Base-by-base conservation (phyloP, 2,329 filamentous ascomycete species). In the Colletotrichum phormii region DNA sequence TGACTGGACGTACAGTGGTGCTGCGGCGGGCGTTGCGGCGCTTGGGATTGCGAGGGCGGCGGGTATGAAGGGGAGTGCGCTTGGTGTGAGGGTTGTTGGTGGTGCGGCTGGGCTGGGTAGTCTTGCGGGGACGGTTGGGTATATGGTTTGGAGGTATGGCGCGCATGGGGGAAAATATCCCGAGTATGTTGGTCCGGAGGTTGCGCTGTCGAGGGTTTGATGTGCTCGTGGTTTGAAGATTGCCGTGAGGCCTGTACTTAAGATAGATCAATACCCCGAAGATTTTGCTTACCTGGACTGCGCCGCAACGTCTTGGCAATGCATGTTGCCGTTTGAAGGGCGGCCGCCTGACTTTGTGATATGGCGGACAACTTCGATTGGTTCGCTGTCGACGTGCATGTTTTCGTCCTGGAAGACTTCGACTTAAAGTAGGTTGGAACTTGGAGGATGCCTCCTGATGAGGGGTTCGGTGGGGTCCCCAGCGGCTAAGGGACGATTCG, bases 1-100 rank as follows among this genome's bases (percentile, higher is more conserved):
- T 77, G 88, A 89, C 76, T 90, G 86, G 84, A 87, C 85, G 24
- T 82, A 86, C 22, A 82, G 78, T 0, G 87, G 85, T 0, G 81
- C 77, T 75, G 84, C 71, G 78, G 81, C 74, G 4, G 78, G 76
- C 0, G 42, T 76, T 49, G 77, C 81, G 8, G 82, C 77, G 4
- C 62, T 81, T 5, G 81, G 77, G 3, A 77, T 77, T 7, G 78
- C 79, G 64, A 78, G 77, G 74, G 79, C 79, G 57, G 33, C 70
- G 26, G 31, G 58, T 13, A 11, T 69, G 71, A 26, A 0, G 13
- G 37, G 37, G 0, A 42, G 37, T 7, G 75, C 74, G 5, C 62
- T 82, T 53, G 82, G 84, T 1, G 85, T 82, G 80, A 82, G 80
- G 68, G 84, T 82, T 1, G 76, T 81, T 1, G 70, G 86, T 2